phyloP scores from a whole-genome alignment of 2,329 filamentous ascomycete genomes.

The Diaporthe longicolla region DNA sequence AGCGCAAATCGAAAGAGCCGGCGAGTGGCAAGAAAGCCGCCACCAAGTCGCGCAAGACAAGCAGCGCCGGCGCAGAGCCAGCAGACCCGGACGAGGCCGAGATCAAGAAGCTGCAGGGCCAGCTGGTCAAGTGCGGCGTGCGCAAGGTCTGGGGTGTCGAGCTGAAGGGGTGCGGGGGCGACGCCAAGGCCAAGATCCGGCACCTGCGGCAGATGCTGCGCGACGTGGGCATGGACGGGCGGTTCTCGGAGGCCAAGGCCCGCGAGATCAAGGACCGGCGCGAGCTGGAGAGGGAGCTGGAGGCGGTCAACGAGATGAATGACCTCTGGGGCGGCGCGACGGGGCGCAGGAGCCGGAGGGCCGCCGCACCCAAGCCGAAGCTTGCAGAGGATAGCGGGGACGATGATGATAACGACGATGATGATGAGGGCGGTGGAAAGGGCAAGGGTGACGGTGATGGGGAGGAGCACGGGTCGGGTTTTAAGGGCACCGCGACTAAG shows the following conservation, averaged over 20 bases:
- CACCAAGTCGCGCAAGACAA: conserved; percentile 53
- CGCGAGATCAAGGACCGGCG: conserved; percentile 88
- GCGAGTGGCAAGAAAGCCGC: conserved; percentile 54
- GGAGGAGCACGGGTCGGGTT: conserved; percentile 45
- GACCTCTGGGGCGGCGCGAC: conserved; percentile 77
- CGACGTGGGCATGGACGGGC: conserved; percentile 88
- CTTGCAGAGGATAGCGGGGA: conserved; percentile 54
- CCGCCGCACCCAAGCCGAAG: conserved; percentile 52
- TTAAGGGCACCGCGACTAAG: conserved; percentile 44
- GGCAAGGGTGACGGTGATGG: conserved; percentile 45
- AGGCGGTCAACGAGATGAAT: conserved; percentile 86
- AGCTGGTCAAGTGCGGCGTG: conserved; percentile 90
- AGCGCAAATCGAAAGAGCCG: conserved; percentile 65
- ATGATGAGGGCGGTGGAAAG: conserved; percentile 48
- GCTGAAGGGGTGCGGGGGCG: conserved; percentile 79
- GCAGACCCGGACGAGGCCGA: conserved; percentile 77
- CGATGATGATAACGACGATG: conserved; percentile 48
- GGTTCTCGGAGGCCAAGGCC: conserved; percentile 88
- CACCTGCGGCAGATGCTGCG: conserved; percentile 85
- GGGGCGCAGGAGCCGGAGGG: conserved; percentile 59
- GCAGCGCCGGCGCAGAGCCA: conserved; percentile 53
- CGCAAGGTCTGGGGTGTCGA: conserved; percentile 93
- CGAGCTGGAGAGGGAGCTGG: conserved; percentile 87
- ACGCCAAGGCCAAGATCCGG: conserved; percentile 82
- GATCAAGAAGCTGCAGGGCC: conserved; percentile 89